A percentile compares a stretch with the other conserved stretches of the same genome.
Evolutionary conservation across 2,329 filamentous ascomycete species (phyloP).

Genomic region (Verruconis gallopava): DNA sequence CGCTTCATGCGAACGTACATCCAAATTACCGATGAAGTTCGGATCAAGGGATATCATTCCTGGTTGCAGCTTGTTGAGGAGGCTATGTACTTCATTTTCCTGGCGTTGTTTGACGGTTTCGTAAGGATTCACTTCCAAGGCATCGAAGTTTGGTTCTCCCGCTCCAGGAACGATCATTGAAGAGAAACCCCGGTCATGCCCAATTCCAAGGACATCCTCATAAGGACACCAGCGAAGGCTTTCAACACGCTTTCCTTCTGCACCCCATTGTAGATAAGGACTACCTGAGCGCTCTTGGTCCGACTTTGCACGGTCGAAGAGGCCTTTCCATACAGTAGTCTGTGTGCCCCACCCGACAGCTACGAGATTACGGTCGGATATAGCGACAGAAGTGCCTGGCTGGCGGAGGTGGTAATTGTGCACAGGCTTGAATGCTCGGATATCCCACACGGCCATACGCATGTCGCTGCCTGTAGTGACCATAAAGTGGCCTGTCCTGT

Average conservation of each 20-base stretch:
- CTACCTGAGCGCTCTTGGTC: constrained; percentile 70
- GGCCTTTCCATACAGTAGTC: constrained; percentile 78
- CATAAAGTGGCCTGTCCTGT: constrained; percentile 90
- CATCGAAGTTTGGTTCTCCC: constrained; percentile 95
- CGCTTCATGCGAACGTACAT: constrained; percentile 68
- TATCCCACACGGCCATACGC: constrained; percentile 92
- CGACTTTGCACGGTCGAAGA: constrained; percentile 60
- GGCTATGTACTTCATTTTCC: constrained; percentile 75
- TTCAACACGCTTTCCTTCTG: constrained; percentile 69
- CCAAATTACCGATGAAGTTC: constrained; percentile 78
- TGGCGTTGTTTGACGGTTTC: constrained; percentile 87
- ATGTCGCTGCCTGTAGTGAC: constrained; percentile 81
- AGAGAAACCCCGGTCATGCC: constrained; percentile 75
- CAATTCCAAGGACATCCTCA: constrained; percentile 80
- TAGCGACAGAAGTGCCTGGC: constrained; percentile 70
- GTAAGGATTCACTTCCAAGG: constrained; percentile 87
- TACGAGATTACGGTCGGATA: constrained; percentile 78
- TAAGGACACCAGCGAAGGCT: constrained; percentile 85
- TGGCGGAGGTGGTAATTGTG: constrained; percentile 76
- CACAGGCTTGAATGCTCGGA: constrained; percentile 86
- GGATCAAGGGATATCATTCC: constrained; percentile 96
- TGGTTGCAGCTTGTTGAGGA: constrained; percentile 89
- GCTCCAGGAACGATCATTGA: constrained; percentile 84
- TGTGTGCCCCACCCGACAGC: constrained; percentile 87
- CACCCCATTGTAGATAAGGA: constrained; percentile 89